A percentile compares a stretch with the other conserved stretches of the same genome.
Evolutionary conservation across 2,329 filamentous ascomycete species (phyloP).

Genomic region (Aspergillus amoenus): DNA sequence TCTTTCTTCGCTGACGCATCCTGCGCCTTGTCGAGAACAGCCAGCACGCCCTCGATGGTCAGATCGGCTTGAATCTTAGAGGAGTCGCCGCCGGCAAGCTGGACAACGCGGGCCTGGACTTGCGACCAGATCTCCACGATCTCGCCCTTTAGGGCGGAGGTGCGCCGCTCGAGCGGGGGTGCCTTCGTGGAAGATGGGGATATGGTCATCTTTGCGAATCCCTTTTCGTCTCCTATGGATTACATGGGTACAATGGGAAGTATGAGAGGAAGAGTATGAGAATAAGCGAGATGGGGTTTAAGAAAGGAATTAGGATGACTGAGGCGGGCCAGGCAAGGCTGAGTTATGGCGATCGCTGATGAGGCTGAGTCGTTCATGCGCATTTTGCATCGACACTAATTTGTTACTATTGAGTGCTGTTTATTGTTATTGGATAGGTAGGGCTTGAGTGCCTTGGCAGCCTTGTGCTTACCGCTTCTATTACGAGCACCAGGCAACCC

Average conservation of each 20-base stretch:
- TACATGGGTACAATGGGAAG: neutral
- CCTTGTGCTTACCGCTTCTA: no score
- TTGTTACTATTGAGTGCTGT: no score
- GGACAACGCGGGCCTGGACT: slow-evolving; percentile 17
- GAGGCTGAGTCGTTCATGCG: slow-evolving; percentile 1
- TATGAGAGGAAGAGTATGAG: neutral
- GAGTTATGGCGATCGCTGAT: neutral
- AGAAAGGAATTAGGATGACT: no score
- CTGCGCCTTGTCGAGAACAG: slow-evolving; percentile 12
- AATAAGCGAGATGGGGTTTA: neutral
- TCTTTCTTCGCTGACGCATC: slow-evolving; percentile 3
- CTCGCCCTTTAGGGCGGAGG: slow-evolving; percentile 13
- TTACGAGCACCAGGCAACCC: no score
- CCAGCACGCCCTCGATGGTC: slow-evolving; percentile 13
- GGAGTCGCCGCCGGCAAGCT: slow-evolving; percentile 15
- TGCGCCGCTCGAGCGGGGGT: slow-evolving; percentile 3
- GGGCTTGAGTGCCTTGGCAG: no score
- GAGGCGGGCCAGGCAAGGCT: neutral
- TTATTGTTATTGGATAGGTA: no score
- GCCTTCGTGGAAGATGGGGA: slow-evolving; percentile 8
- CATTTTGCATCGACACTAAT: no score
- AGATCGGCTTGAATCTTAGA: slow-evolving; percentile 9
- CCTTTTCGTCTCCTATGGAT: neutral
- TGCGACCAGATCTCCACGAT: slow-evolving; percentile 17
- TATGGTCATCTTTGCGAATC: slow-evolving; percentile 7